Base-by-base conservation (phyloP, 768 basidiomycete species). In the Guyanaporus albipodus region DNA sequence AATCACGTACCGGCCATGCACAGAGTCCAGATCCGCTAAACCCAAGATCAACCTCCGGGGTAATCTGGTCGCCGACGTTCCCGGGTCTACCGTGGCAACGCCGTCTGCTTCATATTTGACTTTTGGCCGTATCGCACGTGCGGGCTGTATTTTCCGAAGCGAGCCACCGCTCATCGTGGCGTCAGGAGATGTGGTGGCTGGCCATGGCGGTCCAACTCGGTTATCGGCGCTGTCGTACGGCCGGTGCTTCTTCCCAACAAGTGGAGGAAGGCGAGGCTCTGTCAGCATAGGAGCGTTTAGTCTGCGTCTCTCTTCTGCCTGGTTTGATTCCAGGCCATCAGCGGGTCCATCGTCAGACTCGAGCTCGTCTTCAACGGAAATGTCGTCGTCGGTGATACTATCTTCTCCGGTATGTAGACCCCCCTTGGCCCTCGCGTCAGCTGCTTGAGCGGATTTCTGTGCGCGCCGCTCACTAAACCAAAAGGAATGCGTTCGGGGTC, bases 11-110 rank as follows among this genome's bases (percentile, higher is more conserved):
- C 85, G 73, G 39, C 83, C 85, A 40, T 63, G 52, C n/a, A 73
- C 66, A 6, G 77, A 73, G 62, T 81, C 78, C 26, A 87, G 65
- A 65, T 86, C 80, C 18, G 81, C 80, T 18, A 84, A 66, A 11
- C 58, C 49, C 44, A 67, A 53, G 27, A 52, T 49, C 29, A 69
- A 40, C 28, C 65, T 54, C 29, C 61, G 66, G 28, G 52, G 36
- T 29, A 68, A 44, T 38, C 56, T 59, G 49, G 33, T 58, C 46
- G 52, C 39, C 31, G 49, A 48, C 15, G 17, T 42, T 3, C 46
- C 52, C 19, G 46, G 28, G 26, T 64, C 64, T 28, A 49, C 37
- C 17, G 53, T 44, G 37, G 39, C 21, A 38, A 35, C 39, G n/a
- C 36, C 42, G 12, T 68, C 65, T 9, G 34, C 37, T 40, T 67